A percentile compares a stretch with the other conserved stretches of the same genome.
Conservation (phyloP, 441 rosid species). For the Adansonia grandidieri region DNA sequence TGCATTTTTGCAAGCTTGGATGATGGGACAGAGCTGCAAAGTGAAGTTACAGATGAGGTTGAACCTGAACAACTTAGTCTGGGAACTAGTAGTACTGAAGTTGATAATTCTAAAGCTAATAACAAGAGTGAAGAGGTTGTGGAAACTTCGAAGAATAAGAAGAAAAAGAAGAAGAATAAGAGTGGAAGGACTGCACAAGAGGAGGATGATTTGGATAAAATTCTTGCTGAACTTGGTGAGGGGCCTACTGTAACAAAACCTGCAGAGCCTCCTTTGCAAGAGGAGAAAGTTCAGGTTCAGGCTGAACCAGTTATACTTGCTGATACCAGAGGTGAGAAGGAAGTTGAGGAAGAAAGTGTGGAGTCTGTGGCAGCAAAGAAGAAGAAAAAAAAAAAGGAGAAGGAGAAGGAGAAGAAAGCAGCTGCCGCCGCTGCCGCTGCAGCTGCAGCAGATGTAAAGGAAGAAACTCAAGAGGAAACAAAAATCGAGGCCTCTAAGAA, state of each 20-base stretch:
- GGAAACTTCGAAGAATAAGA: slow-evolving; percentile 78
- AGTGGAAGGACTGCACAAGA: slow-evolving; percentile 91
- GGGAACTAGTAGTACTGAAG: slow-evolving; percentile 31
- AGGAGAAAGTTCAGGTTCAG: slow-evolving; percentile 56
- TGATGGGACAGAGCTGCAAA: slow-evolving; percentile 35
- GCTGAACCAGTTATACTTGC: slow-evolving; percentile 46
- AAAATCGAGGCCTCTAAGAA: slow-evolving; percentile 55
- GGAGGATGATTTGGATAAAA: slow-evolving; percentile 92
- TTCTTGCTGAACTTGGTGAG: slow-evolving; percentile 89
- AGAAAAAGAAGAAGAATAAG: slow-evolving; percentile 83
- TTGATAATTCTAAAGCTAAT: slow-evolving; percentile 33
- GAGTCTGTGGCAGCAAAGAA: slow-evolving; percentile 93
- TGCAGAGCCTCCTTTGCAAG: slow-evolving; percentile 43
- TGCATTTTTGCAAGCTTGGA: slow-evolving; percentile 40
- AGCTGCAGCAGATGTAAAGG: slow-evolving; percentile 49
- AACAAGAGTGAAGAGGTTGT: slow-evolving; percentile 51
- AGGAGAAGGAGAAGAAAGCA: slow-evolving; percentile 77
- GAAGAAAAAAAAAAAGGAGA: slow-evolving; percentile 86
- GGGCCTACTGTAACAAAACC: slow-evolving; percentile 45
- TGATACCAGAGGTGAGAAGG: slow-evolving; percentile 61
- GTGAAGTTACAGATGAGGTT: slow-evolving; percentile 39
- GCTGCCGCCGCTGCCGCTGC: slow-evolving; percentile 60
- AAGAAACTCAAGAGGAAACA: slow-evolving; percentile 57
- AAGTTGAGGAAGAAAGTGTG: slow-evolving; percentile 66
- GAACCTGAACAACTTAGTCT: slow-evolving; percentile 25